Base-by-base conservation (phyloP, 1,284 basidiomycete genomes). In the Marasmius tenuissimus region DNA sequence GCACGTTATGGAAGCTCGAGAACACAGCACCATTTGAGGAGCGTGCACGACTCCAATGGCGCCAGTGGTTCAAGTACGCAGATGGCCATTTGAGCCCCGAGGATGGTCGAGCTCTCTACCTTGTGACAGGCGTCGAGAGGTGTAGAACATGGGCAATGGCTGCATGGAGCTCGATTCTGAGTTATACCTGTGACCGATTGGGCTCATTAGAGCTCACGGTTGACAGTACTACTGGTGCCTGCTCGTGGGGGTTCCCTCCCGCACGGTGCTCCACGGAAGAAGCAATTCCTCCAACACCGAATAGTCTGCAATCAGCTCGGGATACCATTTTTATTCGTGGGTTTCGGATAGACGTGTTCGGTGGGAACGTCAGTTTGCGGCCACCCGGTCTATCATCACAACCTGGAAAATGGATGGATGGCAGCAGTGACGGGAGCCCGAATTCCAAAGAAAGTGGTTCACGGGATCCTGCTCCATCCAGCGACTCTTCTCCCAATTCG, bases 251-350 rank as follows among this genome's bases (percentile, higher is more conserved):
- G 16, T 20, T 18, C 20, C 20, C 45, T 20, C 8, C 45, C n/a
- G 45, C 5, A 47, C 45, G 45, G 2, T 47, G 45, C 45, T 16
- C 16, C n/a, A 14, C 45, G 45, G n/a, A 47, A n/a, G 16, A 4
- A 8, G 8, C 16, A 10, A 20, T 8, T 47, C n/a, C 45, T 20
- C 11, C 16, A 8, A 47, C 16, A 47, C 4, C 27, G 2, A 27
- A 27, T 2, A 27, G 4, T 27, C 27, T 27, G 27, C 27, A 27
- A 27, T 27, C 27, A 27, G 27, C 27, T 27, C 27, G 27, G 27
- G 27, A 47, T 1, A 47, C 45, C 16, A 20, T 60, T 4, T 66
- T 66, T 52, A 50, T 66, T 33, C 62, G 65, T 6, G 65, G 65
- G 12, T 66, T 64, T 52, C 62, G 62, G 55, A 57, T 66, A 33